A percentile compares a stretch with the other conserved stretches of the same genome.
These are phyloP conservation scores for Cytospora schulzeri DNA, from an alignment of 2,329 filamentous ascomycete species.

Conservation along the genomic window DNA sequence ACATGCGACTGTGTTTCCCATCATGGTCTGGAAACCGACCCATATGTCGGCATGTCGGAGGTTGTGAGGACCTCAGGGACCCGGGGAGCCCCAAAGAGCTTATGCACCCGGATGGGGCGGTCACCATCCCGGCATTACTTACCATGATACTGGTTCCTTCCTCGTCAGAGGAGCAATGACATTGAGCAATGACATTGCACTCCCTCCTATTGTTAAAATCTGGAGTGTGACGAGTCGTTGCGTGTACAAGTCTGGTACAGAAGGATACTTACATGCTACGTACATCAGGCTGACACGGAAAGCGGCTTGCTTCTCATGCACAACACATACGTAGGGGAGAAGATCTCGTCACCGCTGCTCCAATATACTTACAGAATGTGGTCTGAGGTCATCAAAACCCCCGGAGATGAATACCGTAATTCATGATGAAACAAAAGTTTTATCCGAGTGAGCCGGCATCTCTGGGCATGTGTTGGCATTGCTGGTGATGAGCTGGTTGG, in stretches of 20 bases:
- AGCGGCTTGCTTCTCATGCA: not conserved
- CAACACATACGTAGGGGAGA: not conserved
- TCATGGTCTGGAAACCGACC: not conserved
- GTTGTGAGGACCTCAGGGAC: slow-evolving; percentile 10
- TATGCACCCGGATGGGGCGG: not conserved
- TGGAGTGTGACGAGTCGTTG: not conserved
- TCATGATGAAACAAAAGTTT: not conserved
- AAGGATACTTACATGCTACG: slow-evolving; percentile 5
- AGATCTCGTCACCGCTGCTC: not conserved
- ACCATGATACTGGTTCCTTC: slow-evolving; percentile 1
- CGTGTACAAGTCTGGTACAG: slow-evolving; percentile 7
- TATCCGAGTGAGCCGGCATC: not conserved
- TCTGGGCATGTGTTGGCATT: not conserved
- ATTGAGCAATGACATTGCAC: not conserved
- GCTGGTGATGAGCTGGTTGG: not conserved
- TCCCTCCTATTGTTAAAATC: not conserved
- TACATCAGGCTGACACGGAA: not conserved
- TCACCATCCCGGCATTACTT: not conserved
- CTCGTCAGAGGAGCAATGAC: not conserved
- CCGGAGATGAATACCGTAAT: not conserved
- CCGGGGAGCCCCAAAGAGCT: not conserved
- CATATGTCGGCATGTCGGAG: slow-evolving; percentile 24
- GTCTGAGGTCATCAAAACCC: not conserved
- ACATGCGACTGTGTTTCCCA: slow-evolving; percentile 1
- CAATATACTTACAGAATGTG: too few relatives aligned